These are phyloP conservation scores for Sphaceloma murrayae DNA, from an alignment of 2,329 filamentous ascomycete species.

Conservation along the genomic window DNA sequence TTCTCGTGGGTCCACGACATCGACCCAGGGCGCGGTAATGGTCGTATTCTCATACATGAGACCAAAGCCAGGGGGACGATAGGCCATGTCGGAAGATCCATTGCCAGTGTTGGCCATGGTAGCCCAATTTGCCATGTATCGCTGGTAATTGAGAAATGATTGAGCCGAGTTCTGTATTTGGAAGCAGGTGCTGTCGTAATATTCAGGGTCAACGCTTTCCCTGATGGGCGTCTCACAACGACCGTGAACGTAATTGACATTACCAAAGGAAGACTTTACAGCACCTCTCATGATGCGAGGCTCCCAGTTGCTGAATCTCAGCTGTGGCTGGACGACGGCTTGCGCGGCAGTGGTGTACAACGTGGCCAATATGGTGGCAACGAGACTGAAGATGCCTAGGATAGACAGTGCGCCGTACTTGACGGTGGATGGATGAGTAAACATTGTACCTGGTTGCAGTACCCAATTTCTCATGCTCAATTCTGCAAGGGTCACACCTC, in stretches of 20 bases:
- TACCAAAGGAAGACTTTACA: slow-evolving; percentile 55
- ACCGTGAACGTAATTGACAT: slow-evolving; percentile 45
- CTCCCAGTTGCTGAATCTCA: slow-evolving; percentile 50
- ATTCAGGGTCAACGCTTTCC: slow-evolving; percentile 30
- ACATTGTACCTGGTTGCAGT: slow-evolving; percentile 50
- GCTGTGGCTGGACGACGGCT: slow-evolving; percentile 62
- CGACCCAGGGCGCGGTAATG: slow-evolving; percentile 59
- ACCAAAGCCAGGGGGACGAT: slow-evolving; percentile 52
- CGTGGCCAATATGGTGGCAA: slow-evolving; percentile 55
- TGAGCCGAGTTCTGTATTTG: slow-evolving; percentile 61
- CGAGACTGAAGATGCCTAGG: slow-evolving; percentile 54
- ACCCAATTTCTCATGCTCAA: slow-evolving; percentile 68
- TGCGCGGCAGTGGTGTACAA: slow-evolving; percentile 71
- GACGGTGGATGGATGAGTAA: slow-evolving; percentile 59
- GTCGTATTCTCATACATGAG: slow-evolving; percentile 65
- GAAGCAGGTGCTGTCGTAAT: slow-evolving; percentile 50
- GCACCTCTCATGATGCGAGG: slow-evolving; percentile 43
- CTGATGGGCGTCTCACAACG: slow-evolving; percentile 55
- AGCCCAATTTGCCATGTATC: slow-evolving; percentile 51
- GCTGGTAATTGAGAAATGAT: slow-evolving; percentile 58
- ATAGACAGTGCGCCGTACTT: slow-evolving; percentile 54
- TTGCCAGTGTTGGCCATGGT: slow-evolving; percentile 38
- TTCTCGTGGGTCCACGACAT: slow-evolving; percentile 48
- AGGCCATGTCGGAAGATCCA: slow-evolving; percentile 33
- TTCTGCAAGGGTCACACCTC: slow-evolving; percentile 64